phyloP scores from a whole-genome alignment of 1,139 yeast genomes.

The Diutina neorugosa region DNA sequence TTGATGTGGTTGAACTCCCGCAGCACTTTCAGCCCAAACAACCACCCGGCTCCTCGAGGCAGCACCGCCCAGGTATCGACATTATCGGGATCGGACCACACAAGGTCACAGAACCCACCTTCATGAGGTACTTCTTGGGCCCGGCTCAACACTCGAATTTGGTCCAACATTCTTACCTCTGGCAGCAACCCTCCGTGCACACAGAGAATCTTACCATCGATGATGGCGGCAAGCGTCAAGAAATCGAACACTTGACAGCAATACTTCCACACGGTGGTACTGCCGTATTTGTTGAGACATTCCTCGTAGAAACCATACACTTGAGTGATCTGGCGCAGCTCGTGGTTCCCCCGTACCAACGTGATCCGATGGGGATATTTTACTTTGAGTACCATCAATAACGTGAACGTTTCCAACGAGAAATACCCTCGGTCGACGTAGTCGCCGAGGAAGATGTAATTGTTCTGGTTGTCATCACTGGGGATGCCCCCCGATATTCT shows the following conservation, averaged over 20 bases:
- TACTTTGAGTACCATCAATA: slow-evolving; percentile 82
- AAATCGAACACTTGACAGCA: slow-evolving; percentile 96
- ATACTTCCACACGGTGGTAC: slow-evolving; percentile 96
- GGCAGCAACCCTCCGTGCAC: slow-evolving; percentile 68
- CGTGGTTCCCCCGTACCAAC: slow-evolving; percentile 88
- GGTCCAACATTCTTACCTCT: slow-evolving; percentile 6
- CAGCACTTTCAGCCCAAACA: slow-evolving; percentile 39
- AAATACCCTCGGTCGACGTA: slow-evolving; percentile 96
- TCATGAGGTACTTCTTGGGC: slow-evolving; percentile 6
- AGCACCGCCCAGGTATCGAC: slow-evolving; percentile 95
- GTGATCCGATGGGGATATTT: slow-evolving; percentile 80
- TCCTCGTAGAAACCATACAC: slow-evolving; percentile 91
- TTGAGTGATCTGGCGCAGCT: slow-evolving; percentile 88
- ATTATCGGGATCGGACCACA: slow-evolving; percentile 14
- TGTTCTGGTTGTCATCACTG: slow-evolving; percentile 27
- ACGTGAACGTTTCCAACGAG: slow-evolving; percentile 82
- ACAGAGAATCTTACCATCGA: slow-evolving; percentile 86
- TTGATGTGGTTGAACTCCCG: slow-evolving; percentile 77
- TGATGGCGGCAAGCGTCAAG: slow-evolving; percentile 83
- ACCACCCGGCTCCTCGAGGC: slow-evolving; percentile 97
- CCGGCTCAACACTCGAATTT: slow-evolving; percentile 5
- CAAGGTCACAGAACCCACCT: slow-evolving; percentile 6
- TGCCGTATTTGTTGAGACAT: slow-evolving; percentile 83
- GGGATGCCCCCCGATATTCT: slow-evolving; percentile 94
- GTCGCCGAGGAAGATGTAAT: slow-evolving; percentile 83